Evolutionary conservation across 2,329 filamentous ascomycete species (phyloP).

Genomic region (Metarhizium guizhouense): DNA sequence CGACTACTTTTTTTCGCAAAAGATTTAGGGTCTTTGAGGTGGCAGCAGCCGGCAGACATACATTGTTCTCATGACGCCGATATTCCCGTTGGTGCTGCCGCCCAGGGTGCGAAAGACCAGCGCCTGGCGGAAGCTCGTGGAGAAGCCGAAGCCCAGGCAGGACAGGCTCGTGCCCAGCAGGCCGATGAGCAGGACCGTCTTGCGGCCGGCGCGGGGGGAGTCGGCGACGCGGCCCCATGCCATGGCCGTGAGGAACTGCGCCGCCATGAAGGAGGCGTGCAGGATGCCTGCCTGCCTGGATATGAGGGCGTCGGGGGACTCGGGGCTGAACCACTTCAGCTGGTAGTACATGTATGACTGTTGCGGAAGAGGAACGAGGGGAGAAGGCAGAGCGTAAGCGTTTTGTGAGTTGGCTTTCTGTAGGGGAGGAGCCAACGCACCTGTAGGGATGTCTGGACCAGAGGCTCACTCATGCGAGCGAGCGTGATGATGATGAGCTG

Average conservation of each 20-base stretch:
- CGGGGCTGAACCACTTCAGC: conserved; percentile 63
- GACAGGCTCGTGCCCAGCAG: conserved; percentile 52
- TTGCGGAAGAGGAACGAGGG: not conserved
- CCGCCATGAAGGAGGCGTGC: conserved; percentile 69
- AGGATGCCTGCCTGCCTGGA: conserved; percentile 70
- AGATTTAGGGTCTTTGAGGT: too few species aligned
- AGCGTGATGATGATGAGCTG: conserved; percentile 72
- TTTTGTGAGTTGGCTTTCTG: not conserved
- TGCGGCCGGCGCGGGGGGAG: conserved; percentile 57
- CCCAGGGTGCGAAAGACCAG: conserved; percentile 59
- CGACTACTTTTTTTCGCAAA: too few species aligned
- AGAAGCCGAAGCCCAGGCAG: conserved; percentile 52
- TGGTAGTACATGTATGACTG: conserved; percentile 82
- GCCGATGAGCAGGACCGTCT: conserved; percentile 70
- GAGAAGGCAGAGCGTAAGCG: not conserved
- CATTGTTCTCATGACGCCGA: conserved; percentile 71
- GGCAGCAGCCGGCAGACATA: conserved; percentile 13
- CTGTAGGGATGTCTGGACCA: conserved; percentile 67
- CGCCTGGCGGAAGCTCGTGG: conserved; percentile 60
- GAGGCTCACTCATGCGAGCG: conserved; percentile 70
- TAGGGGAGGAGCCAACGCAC: conserved; percentile 14
- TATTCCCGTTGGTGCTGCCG: conserved; percentile 63
- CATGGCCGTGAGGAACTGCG: conserved; percentile 76
- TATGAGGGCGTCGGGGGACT: conserved; percentile 53
- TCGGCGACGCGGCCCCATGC: conserved; percentile 69